These are phyloP conservation scores for Dissophora ornata DNA, from an alignment of 192 early-diverging fungal genomes.

Conservation along the genomic window DNA sequence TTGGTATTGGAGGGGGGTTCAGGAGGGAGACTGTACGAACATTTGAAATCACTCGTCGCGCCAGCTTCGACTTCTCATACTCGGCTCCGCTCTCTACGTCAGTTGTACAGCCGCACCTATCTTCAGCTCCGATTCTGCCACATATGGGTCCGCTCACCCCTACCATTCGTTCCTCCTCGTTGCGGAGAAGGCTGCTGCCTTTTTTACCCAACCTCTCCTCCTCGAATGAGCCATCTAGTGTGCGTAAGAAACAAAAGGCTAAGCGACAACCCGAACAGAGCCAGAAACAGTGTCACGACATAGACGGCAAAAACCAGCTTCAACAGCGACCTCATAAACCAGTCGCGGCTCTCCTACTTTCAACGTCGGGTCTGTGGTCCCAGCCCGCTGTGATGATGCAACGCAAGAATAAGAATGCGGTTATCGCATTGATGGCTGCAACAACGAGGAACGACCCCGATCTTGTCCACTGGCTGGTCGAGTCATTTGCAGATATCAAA, in stretches of 20 bases:
- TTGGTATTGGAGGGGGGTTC: background rate
- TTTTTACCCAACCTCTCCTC: background rate
- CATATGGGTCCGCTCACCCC: constrained; percentile 13
- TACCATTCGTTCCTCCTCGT: constrained; percentile 19
- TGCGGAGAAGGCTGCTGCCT: background rate
- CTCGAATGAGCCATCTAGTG: too few relatives aligned
- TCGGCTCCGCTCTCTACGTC: background rate
- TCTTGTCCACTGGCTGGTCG: constrained; percentile 40
- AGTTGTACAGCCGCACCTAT: background rate
- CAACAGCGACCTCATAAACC: background rate
- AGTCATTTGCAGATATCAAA: constrained; percentile 49
- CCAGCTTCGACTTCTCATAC: constrained; percentile 9
- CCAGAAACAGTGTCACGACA: background rate
- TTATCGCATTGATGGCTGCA: constrained; percentile 47
- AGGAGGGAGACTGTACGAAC: background rate
- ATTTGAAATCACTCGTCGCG: background rate
- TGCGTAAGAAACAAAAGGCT: too few relatives aligned
- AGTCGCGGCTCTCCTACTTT: constrained; percentile 22
- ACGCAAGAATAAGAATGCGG: constrained; percentile 40
- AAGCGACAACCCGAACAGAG: background rate
- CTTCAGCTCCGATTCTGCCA: background rate
- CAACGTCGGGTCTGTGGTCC: constrained; percentile 20
- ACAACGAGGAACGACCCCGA: constrained; percentile 31
- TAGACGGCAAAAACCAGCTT: background rate
- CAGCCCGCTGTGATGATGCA: constrained; percentile 38